Conservation (phyloP, 2,329 filamentous ascomycete genomes). For the Fusarium transvaalense region DNA sequence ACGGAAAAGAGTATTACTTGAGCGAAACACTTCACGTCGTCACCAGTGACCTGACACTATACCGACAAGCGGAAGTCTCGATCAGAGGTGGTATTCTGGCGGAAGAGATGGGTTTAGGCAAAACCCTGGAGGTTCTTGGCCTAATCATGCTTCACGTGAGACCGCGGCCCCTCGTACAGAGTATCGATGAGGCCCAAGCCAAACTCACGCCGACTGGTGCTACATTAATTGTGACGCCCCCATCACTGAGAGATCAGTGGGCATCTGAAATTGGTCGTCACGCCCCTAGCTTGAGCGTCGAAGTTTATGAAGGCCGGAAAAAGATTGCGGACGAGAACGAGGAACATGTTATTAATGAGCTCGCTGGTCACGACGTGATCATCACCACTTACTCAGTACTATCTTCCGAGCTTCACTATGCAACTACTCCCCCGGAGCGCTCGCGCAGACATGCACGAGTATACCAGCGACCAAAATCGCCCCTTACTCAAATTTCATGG, state of each 20-base stretch:
- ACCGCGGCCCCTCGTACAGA: constrained; percentile 54
- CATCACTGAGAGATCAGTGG: constrained; percentile 71
- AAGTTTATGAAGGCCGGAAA: constrained; percentile 67
- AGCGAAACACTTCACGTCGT: constrained; percentile 74
- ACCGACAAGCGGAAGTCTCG: constrained; percentile 56
- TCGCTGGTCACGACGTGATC: constrained; percentile 69
- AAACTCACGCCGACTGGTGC: constrained; percentile 64
- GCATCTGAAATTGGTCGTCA: constrained; percentile 69
- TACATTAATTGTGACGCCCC: constrained; percentile 72
- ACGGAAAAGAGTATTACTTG: constrained; percentile 61
- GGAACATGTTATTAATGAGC: constrained; percentile 56
- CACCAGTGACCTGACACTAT: constrained; percentile 62
- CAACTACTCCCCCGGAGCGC: constrained; percentile 76
- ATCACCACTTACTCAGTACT: constrained; percentile 78
- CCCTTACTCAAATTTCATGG: constrained; percentile 85
- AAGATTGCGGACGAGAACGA: constrained; percentile 53
- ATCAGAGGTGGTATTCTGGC: constrained; percentile 75
- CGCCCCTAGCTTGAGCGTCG: constrained; percentile 68
- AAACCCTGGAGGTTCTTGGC: constrained; percentile 81
- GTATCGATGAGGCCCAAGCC: constrained; percentile 43
- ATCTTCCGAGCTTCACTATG: constrained; percentile 83
- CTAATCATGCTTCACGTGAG: constrained; percentile 73
- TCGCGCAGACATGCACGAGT: constrained; percentile 73
- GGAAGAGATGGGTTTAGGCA: constrained; percentile 87
- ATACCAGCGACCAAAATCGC: constrained; percentile 76